Evolutionary conservation across 352 stramenopile species (phyloP).

Genomic region (Phytophthora capsici): DNA sequence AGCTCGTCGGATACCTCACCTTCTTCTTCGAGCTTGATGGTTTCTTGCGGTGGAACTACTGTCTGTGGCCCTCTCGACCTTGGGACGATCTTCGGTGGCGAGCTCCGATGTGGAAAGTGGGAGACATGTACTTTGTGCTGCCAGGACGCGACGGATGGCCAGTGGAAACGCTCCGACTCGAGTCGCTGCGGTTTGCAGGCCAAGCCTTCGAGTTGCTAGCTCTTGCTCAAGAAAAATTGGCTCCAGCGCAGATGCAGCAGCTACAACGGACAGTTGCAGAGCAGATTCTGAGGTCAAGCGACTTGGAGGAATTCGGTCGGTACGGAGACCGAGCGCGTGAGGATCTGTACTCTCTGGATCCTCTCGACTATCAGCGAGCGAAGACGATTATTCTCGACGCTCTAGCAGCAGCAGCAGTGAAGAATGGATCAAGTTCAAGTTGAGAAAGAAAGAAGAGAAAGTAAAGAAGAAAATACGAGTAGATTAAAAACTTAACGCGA

Average conservation of each 20-base stretch:
- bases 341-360: constrained; percentile 79
- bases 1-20: constrained; percentile 79
- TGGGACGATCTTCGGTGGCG: constrained; percentile 75
- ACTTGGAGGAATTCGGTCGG: constrained; percentile 63
- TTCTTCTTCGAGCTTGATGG: constrained; percentile 82
- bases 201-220: constrained; percentile 71
- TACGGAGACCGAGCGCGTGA: constrained; percentile 33
- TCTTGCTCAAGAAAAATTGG: constrained; percentile 50
- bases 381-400: constrained; percentile 70
- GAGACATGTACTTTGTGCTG: constrained; percentile 88
- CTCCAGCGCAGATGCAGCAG: constrained; percentile 51
- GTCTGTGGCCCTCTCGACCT: constrained; percentile 64
- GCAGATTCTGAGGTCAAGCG: constrained; percentile 64
- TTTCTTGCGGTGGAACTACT: constrained; percentile 87
- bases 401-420: constrained; percentile 43
- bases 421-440: constrained; percentile 10
- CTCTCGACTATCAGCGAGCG: constrained; percentile 67
- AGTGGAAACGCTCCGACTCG: constrained; percentile 75
- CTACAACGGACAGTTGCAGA: constrained; percentile 59
- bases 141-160: constrained; percentile 64
- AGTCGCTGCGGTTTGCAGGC: constrained; percentile 70
- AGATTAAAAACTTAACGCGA: constrained; percentile 4
- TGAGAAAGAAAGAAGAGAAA: constrained; percentile 1
- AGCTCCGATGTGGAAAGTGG: constrained; percentile 69
- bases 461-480: constrained; percentile 3